phyloP scores from a whole-genome alignment of 2,329 filamentous ascomycete species.

The Trichoderma hamatum region DNA sequence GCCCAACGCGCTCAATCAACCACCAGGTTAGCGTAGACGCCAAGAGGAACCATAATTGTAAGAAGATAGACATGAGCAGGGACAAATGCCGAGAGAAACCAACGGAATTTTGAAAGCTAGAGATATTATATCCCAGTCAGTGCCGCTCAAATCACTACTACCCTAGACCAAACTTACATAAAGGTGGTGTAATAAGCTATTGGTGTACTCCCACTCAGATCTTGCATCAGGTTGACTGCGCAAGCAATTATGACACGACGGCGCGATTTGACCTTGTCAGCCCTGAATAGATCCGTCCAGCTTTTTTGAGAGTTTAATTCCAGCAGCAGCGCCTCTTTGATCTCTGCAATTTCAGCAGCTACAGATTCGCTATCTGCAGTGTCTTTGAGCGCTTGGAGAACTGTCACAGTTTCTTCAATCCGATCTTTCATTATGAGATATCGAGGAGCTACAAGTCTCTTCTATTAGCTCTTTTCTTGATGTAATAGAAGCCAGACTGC shows the following conservation, averaged over 20 bases:
- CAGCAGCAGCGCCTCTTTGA: conserved; percentile 18
- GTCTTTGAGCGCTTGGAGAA: conserved; percentile 44
- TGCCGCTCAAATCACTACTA: background rate
- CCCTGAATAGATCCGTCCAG: conserved; percentile 38
- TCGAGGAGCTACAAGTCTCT: conserved; percentile 40
- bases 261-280: conserved; percentile 40
- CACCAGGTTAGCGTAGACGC: conserved; percentile 51
- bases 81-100: conserved; percentile 48
- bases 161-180: conserved; percentile 37
- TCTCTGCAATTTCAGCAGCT: conserved; percentile 28
- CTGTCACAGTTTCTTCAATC: conserved; percentile 41
- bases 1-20: conserved; percentile 51
- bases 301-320: conserved; percentile 35
- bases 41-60: conserved; percentile 51
- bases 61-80: conserved; percentile 55
- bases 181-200: conserved; percentile 46
- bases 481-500: conserved; percentile 16
- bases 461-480: conserved; percentile 31
- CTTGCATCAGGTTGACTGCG: conserved; percentile 43
- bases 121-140: background rate
- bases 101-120: conserved; percentile 47
- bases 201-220: conserved; percentile 49
- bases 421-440: conserved; percentile 47
- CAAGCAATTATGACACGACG: conserved; percentile 40
- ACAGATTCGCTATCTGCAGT: conserved; percentile 32